Base-by-base conservation (phyloP, 805 yeast genomes). In the Saccharomyces paradoxus region DNA sequence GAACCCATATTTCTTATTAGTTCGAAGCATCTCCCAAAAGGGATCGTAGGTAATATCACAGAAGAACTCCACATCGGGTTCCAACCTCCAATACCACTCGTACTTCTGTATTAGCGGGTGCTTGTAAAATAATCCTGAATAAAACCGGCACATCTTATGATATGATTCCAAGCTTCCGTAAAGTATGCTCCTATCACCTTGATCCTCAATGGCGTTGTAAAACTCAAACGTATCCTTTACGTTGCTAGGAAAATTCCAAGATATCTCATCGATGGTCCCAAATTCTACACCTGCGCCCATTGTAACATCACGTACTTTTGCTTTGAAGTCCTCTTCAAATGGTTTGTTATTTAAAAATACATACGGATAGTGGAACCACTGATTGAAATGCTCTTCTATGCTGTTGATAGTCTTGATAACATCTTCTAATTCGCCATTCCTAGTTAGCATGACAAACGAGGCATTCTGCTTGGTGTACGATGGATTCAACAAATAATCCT, bases 21-120 rank as follows among this genome's bases (percentile, higher is more conserved):
- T 64, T 50, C 74, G 75, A 51, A 80, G 80, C 97, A 92, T 89
- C 63, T 86, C 89, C 14, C 77, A 60, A 65, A 92, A 94, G 13
- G 97, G 96, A 71, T 92, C 98, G 71, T 91, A 89, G 0, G 96
- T 86, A 53, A 90, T 70, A 68, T 92, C 97, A 71, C 99, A 92
- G 67, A 78, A 89, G 66, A 89, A 89, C 60, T 87, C 84, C 46
- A 92, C 94, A 59, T 86, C 86, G 2, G 98, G 98, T 69, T 94
- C 99, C 12, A 94, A 89, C 54, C 98, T 78, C 97, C 97, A 91
- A 71, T 90, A 92, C 95, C 96, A 92, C 57, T 90, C 89, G 54
- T 82, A 77, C 56, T 82, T 78, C 51, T 71, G 70, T 47, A 92
- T 84, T 58, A 88, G 66, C 5, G 86, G 87, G 68, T 92, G 97